phyloP scores from a whole-genome alignment of 2,329 filamentous ascomycete genomes.

The Passalora sequoiae region DNA sequence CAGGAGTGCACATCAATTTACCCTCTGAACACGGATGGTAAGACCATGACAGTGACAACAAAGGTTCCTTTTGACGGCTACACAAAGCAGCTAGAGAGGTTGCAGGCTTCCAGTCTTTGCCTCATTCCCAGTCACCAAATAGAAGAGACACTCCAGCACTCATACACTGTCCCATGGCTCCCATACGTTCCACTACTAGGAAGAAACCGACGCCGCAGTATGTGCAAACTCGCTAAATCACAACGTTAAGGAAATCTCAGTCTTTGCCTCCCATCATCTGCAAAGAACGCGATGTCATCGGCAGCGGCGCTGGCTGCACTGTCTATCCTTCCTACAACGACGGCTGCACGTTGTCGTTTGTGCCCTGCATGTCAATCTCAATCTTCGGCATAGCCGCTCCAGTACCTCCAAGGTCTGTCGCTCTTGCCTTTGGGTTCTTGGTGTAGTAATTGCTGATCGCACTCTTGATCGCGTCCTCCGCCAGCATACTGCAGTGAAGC shows the following conservation, averaged over 20 bases:
- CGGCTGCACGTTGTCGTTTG: slow-evolving; percentile 1
- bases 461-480: slow-evolving; percentile 87
- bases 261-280: not conserved
- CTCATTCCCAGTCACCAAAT: too few species aligned
- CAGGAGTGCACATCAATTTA: too few species aligned
- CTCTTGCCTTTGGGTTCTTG: slow-evolving; percentile 73
- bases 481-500: slow-evolving; percentile 87
- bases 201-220: not conserved
- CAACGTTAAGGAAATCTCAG: not conserved
- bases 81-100: too few species aligned
- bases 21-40: too few species aligned
- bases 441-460: slow-evolving; percentile 87
- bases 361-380: slow-evolving; percentile 50
- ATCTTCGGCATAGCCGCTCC: slow-evolving; percentile 62
- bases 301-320: slow-evolving; percentile 7
- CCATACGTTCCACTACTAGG: not conserved
- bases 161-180: too few species aligned
- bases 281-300: slow-evolving; percentile 1
- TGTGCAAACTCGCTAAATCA: slow-evolving; percentile 3
- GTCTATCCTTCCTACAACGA: slow-evolving; percentile 4
- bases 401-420: slow-evolving; percentile 73
- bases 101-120: too few species aligned
- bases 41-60: too few species aligned
- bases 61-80: too few species aligned
- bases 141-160: too few species aligned